A percentile compares a stretch with the other conserved stretches of the same genome.
Conservation (phyloP, 305 asterid genomes). For the Rubia tinctorum region DNA sequence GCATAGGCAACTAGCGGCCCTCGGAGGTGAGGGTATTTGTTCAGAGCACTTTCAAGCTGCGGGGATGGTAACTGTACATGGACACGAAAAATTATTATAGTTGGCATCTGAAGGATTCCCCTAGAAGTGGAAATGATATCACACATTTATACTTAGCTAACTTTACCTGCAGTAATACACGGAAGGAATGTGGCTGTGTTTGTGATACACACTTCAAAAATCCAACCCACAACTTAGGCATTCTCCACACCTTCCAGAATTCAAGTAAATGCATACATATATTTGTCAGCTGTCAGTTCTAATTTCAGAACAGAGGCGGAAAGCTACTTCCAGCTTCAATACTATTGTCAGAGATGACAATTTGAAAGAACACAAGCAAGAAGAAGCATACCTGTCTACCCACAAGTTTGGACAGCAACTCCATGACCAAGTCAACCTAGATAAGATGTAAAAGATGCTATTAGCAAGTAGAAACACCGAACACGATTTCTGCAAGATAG, state of each 20-base stretch:
- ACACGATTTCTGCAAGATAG: not conserved
- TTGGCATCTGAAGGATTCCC: not conserved
- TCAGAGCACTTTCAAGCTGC: conserved; percentile 85
- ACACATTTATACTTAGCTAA: conserved; percentile 7
- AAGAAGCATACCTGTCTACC: conserved; percentile 61
- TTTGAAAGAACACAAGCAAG: not conserved
- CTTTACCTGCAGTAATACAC: conserved; percentile 77
- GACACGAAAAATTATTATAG: conserved; percentile 6
- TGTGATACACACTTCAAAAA: conserved; percentile 92
- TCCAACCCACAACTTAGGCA: conserved; percentile 95
- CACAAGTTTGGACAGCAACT: conserved; percentile 85
- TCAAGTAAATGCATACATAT: conserved; percentile 15
- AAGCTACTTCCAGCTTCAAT: not conserved
- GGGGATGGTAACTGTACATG: conserved; percentile 87
- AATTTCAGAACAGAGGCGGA: not conserved
- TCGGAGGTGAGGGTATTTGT: conserved; percentile 79
- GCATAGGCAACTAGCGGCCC: conserved; percentile 66
- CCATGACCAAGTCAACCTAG: conserved; percentile 95
- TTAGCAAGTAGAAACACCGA: not conserved
- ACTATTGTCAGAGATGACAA: not conserved
- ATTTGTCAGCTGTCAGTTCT: not conserved
- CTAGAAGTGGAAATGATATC: not conserved
- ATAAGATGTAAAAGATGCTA: conserved; percentile 22
- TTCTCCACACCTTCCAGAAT: conserved; percentile 74
- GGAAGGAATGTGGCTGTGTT: conserved; percentile 94